These are phyloP conservation scores for Auricularia cornea DNA, from an alignment of 768 basidiomycete species.

Conservation along the genomic window DNA sequence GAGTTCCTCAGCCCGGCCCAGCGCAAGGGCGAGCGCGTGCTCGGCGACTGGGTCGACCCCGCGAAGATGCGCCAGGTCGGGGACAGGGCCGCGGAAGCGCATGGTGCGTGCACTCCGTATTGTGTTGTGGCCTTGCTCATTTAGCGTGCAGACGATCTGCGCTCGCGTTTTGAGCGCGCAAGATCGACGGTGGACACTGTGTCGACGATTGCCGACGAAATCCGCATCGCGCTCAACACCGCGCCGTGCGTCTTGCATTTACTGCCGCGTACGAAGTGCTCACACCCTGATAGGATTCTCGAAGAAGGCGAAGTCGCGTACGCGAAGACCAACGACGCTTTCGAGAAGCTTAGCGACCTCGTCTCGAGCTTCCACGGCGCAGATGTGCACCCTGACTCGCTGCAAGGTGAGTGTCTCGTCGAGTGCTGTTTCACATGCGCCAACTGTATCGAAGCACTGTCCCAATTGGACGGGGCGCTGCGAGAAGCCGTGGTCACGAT, in stretches of 20 bases:
- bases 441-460: constrained; percentile 40
- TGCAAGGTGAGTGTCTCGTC: background rate
- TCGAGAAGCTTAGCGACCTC: constrained; percentile 38
- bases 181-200: constrained; percentile 47
- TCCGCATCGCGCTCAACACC: constrained; percentile 42
- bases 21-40: constrained; percentile 55
- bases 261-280: constrained; percentile 4
- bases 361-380: background rate
- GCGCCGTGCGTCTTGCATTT: constrained; percentile 34
- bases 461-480: constrained; percentile 51
- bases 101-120: constrained; percentile 39
- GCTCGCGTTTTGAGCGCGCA: constrained; percentile 42
- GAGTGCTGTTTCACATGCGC: background rate
- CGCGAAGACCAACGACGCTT: constrained; percentile 49
- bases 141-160: constrained; percentile 46
- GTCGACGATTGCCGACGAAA: constrained; percentile 48
- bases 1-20: constrained; percentile 74
- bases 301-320: constrained; percentile 52
- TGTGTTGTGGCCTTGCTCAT: background rate
- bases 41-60: constrained; percentile 74
- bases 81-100: constrained; percentile 57
- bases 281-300: constrained; percentile 33
- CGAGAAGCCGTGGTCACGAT: constrained; percentile 54
- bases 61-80: constrained; percentile 76
- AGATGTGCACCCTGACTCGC: background rate